Base-by-base conservation (phyloP, 257 asterid genomes). In the Solanum corneliomulleri region DNA sequence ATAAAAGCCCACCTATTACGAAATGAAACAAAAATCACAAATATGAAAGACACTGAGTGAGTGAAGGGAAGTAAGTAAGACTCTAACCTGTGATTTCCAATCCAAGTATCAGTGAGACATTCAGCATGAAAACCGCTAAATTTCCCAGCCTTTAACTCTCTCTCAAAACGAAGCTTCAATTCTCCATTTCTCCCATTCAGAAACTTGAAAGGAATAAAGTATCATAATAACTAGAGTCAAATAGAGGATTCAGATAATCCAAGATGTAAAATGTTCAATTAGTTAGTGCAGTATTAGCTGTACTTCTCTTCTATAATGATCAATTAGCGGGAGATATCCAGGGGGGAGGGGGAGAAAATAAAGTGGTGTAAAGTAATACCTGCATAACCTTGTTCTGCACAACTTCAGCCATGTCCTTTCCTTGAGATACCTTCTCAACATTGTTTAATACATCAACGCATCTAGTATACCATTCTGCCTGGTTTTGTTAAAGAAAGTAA, bases 31-130 rank as follows among this genome's bases (percentile, higher is more conserved):
- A 80, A 74, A 83, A 44, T 75, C 49, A 70, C 29, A 71, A 72
- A 9, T 72, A 77, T 70, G 87, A 33, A 45, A 44, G 82, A 35
- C 39, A 21, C 11, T 33, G 69, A 35, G 18, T 70, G 69, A 35
- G 18, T 70, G 16, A 11, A 27, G 84, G 33, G 15, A 71, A 41
- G 84, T 35, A 42, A 44, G 25, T 18, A 42, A 66, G 66, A 66
- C 69, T 18, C 68, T 47, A 89, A 97, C 99, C 99, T 94, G 84
- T 94, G 89, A 87, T 91, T 94, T 88, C 99, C 99, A 86, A 97
- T 93, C 98, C 98, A 97, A 69, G 95, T 90, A 91, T 97, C 99
- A 20, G 98, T 93, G 87, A 97, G 96, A 89, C 99, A 97, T 74
- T 96, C 99, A 49, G 97, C 95, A 90, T 94, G 98, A 87, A 91